Evolutionary conservation across 2,329 filamentous ascomycete species (phyloP).

Genomic region (Delphinella strobiligena): DNA sequence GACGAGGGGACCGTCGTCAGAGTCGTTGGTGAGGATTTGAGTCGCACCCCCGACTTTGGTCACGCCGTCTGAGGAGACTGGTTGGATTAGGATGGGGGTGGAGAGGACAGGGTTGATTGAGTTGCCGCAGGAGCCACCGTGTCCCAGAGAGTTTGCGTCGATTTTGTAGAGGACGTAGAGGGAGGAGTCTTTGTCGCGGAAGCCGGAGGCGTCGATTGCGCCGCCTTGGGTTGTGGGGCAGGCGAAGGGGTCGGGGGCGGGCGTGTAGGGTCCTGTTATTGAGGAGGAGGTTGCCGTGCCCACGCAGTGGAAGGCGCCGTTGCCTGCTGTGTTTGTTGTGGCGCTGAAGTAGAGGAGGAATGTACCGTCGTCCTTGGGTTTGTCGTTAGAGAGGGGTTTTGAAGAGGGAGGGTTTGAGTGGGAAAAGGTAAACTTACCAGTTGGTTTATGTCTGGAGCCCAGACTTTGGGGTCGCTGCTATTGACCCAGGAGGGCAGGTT

Average conservation of each 20-base stretch:
- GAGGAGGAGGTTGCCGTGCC: constrained; percentile 14
- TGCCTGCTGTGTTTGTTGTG: constrained; percentile 13
- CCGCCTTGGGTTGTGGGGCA: constrained; percentile 17
- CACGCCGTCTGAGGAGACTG: constrained; percentile 15
- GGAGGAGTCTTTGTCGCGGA: constrained; percentile 14
- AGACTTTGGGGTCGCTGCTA: constrained; percentile 15
- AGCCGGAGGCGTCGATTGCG: constrained; percentile 18
- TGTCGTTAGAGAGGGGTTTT: background rate
- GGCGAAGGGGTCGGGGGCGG: constrained; percentile 14
- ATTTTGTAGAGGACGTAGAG: constrained; percentile 19
- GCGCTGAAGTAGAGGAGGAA: constrained; percentile 21
- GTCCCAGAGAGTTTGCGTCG: constrained; percentile 17
- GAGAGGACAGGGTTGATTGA: constrained; percentile 7
- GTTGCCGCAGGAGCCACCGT: constrained; percentile 17
- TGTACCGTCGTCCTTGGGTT: constrained; percentile 12
- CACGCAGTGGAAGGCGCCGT: constrained; percentile 15
- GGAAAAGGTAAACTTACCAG: constrained; percentile 8
- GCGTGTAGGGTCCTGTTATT: constrained; percentile 16
- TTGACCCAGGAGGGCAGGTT: constrained; percentile 19
- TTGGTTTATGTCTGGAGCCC: constrained; percentile 23
- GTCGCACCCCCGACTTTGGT: constrained; percentile 13
- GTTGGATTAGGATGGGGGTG: constrained; percentile 18
- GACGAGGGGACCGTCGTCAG: constrained; percentile 16
- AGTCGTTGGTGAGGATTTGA: constrained; percentile 15
- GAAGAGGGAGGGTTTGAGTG: background rate